These are phyloP conservation scores for Gossypium rotundifolium DNA, from an alignment of 345 rosid species.

Conservation along the genomic window DNA sequence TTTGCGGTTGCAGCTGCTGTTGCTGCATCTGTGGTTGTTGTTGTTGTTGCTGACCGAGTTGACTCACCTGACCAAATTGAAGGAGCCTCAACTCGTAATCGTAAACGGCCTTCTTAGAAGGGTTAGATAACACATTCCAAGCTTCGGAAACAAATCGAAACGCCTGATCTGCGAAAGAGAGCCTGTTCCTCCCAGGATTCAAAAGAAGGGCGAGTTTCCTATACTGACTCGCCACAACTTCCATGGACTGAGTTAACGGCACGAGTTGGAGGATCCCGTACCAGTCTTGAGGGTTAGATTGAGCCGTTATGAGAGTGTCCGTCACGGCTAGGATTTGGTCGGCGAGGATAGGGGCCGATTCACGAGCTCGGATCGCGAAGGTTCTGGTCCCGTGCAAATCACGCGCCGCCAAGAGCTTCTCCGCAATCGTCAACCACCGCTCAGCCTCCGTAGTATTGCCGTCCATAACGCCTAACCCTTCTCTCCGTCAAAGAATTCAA, in stretches of 20 bases:
- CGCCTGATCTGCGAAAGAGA: conserved; percentile 76
- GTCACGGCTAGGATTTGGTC: conserved; percentile 73
- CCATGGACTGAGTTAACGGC: conserved; percentile 52
- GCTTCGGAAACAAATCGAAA: conserved; percentile 70
- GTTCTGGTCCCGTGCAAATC: conserved; percentile 74
- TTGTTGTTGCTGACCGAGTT: conserved; percentile 22
- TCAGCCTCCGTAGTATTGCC: conserved; percentile 59
- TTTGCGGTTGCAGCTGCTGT: conserved; percentile 8
- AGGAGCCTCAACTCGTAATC: conserved; percentile 65
- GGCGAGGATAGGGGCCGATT: conserved; percentile 60
- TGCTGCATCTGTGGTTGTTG: neutral
- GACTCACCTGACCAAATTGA: conserved; percentile 41
- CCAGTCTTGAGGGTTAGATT: conserved; percentile 53
- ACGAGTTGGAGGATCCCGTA: conserved; percentile 77
- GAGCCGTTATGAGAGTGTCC: conserved; percentile 67
- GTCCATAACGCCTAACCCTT: conserved; percentile 24
- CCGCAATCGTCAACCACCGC: conserved; percentile 79
- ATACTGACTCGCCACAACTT: conserved; percentile 76
- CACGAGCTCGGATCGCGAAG: conserved; percentile 82
- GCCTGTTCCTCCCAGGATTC: conserved; percentile 51
- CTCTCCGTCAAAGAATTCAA: neutral
- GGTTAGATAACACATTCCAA: conserved; percentile 70
- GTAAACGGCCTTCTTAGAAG: conserved; percentile 58
- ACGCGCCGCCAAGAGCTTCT: conserved; percentile 67
- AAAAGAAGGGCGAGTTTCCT: conserved; percentile 69